Conservation (phyloP, 495 filamentous ascomycete genomes). For the Glonium stellatum region DNA sequence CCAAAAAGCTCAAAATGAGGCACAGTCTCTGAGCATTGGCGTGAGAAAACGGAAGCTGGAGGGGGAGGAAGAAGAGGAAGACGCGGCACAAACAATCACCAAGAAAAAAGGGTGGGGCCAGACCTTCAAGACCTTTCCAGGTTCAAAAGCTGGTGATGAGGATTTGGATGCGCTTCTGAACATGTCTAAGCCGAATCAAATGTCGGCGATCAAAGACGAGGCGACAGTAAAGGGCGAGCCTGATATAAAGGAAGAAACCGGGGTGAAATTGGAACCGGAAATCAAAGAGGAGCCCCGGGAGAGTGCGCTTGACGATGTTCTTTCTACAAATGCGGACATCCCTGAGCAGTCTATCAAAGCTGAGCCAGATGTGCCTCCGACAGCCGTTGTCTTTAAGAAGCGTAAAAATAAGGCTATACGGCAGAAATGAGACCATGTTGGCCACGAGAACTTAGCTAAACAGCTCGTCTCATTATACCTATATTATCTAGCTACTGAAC, state of each 20-base stretch:
- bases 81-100: conserved; percentile 51
- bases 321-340: not conserved
- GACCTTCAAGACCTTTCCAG: conserved; percentile 58
- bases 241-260: conserved; percentile 11
- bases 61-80: conserved; percentile 58
- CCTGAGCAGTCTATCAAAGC: not conserved
- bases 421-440: not conserved
- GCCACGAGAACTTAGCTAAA: too few species aligned
- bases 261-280: not conserved
- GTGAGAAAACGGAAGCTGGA: conserved; percentile 61
- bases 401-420: conserved; percentile 17
- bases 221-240: conserved; percentile 34
- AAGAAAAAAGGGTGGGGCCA: conserved; percentile 71
- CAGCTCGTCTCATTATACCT: too few species aligned
- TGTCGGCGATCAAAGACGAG: conserved; percentile 39
- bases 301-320: not conserved
- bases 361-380: conserved; percentile 4
- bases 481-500: too few species aligned
- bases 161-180: conserved; percentile 67
- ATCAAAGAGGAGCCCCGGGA: not conserved
- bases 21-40: conserved; percentile 44
- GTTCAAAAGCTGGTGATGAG: conserved; percentile 36
- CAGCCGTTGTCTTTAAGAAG: conserved; percentile 27
- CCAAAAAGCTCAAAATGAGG: conserved; percentile 42
- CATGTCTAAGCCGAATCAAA: conserved; percentile 33